Evolutionary conservation across 192 early-diverging fungal species (phyloP).

Genomic region (Phlyctochytrium arcticum): DNA sequence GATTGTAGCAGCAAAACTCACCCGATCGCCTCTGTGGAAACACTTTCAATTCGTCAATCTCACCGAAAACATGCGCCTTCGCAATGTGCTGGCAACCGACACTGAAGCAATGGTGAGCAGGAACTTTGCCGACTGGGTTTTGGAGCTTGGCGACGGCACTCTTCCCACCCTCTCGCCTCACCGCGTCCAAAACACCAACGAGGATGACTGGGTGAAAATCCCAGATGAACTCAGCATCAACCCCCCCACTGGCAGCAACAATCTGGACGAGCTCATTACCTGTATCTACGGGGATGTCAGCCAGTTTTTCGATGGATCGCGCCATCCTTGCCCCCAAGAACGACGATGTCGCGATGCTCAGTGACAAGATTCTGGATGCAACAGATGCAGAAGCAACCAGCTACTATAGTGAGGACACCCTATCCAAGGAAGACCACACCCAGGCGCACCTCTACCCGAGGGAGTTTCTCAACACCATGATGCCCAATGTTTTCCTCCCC

Average conservation of each 20-base stretch:
- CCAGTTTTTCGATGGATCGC: neutral
- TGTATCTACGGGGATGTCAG: neutral
- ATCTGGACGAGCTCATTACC: neutral
- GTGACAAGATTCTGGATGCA: neutral
- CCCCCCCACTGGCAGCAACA: neutral
- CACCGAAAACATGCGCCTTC: neutral
- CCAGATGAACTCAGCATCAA: neutral
- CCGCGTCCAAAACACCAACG: neutral
- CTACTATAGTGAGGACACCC: too few relatives aligned
- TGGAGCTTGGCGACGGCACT: neutral
- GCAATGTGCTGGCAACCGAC: neutral
- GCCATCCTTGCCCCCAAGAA: neutral
- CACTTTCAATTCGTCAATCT: neutral
- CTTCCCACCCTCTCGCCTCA: too few relatives aligned
- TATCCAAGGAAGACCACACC: too few relatives aligned
- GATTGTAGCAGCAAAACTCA: neutral
- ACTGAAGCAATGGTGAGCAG: neutral
- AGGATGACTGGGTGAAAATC: neutral
- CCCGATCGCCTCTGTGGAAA: neutral
- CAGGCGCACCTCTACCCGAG: too few relatives aligned
- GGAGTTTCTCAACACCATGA: neutral
- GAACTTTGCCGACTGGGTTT: neutral
- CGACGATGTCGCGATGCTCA: neutral
- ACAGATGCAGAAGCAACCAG: too few relatives aligned
- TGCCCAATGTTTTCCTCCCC: neutral